A percentile compares a stretch with the other conserved stretches of the same genome.
Evolutionary conservation across 176 grass and related monocot species (phyloP).

Genomic region (Chloris gayana): DNA sequence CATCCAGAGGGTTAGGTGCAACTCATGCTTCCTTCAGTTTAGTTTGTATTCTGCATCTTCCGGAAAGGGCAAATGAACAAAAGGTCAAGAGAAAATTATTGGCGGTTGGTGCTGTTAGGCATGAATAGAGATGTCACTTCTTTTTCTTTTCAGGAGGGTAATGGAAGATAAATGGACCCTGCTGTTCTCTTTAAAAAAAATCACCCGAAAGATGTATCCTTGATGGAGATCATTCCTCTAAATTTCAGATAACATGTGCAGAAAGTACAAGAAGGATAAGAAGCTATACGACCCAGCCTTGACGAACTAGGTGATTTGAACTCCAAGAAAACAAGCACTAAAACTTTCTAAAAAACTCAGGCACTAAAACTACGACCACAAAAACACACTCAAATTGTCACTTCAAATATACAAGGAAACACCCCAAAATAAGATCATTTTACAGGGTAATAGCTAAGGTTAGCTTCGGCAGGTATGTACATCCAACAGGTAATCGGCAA

Average conservation of each 20-base stretch:
- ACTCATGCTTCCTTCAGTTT: conserved; percentile 18
- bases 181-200: background rate
- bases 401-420: conserved; percentile 26
- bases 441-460: background rate
- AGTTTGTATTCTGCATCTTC: background rate
- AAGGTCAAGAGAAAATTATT: background rate
- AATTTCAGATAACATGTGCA: background rate
- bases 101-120: conserved; percentile 8
- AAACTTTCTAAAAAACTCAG: too few species aligned
- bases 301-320: background rate
- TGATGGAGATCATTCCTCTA: background rate
- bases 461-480: background rate
- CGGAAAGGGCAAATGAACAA: conserved; percentile 8
- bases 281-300: background rate
- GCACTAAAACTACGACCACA: conserved; percentile 4
- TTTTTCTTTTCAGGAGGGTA: background rate
- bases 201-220: background rate
- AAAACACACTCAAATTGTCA: background rate
- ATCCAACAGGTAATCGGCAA: background rate
- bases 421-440: background rate
- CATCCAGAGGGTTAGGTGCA: conserved; percentile 18
- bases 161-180: background rate
- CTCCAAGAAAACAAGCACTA: background rate
- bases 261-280: background rate
- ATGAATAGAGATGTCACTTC: conserved; percentile 1